Evolutionary conservation across 1,284 basidiomycete species (phyloP).

Genomic region (Tausonia pullulans): DNA sequence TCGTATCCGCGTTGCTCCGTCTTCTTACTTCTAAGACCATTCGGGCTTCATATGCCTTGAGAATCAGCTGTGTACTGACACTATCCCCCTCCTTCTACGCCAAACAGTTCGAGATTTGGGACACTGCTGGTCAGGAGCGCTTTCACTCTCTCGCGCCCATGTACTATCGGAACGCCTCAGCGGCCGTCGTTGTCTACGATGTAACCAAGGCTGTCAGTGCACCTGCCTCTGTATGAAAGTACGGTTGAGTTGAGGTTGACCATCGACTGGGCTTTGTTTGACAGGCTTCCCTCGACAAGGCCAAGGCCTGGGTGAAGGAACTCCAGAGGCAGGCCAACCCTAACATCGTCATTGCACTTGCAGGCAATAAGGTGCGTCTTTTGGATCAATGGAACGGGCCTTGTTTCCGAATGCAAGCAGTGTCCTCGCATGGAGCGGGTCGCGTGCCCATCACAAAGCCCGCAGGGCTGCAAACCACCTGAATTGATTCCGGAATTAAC

Average conservation of each 20-base stretch:
- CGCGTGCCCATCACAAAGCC: too few relatives aligned
- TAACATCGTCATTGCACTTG: conserved; percentile 95
- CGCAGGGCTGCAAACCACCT: not conserved
- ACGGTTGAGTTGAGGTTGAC: not conserved
- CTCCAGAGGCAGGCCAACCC: conserved; percentile 97
- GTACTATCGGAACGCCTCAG: conserved; percentile 98
- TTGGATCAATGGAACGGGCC: not conserved
- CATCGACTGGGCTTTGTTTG: not conserved
- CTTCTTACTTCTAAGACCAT: not conserved
- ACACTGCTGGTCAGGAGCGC: conserved; percentile 35
- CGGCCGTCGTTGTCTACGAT: conserved; percentile 93
- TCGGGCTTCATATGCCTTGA: not conserved
- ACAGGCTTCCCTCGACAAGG: conserved; percentile 83
- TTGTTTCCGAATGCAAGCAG: too few relatives aligned
- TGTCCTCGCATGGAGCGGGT: too few relatives aligned
- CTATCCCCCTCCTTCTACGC: not conserved
- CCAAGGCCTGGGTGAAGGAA: conserved; percentile 99
- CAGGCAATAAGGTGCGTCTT: conserved; percentile 66
- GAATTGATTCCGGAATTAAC: not conserved
- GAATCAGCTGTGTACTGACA: not conserved
- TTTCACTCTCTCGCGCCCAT: conserved; percentile 54
- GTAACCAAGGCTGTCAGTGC: conserved; percentile 52
- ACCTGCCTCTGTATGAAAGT: conserved; percentile 1
- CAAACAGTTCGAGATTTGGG: conserved; percentile 36
- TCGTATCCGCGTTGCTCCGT: not conserved